These are phyloP conservation scores for Trametes maxima DNA, from an alignment of 768 basidiomycete species.

Conservation along the genomic window DNA sequence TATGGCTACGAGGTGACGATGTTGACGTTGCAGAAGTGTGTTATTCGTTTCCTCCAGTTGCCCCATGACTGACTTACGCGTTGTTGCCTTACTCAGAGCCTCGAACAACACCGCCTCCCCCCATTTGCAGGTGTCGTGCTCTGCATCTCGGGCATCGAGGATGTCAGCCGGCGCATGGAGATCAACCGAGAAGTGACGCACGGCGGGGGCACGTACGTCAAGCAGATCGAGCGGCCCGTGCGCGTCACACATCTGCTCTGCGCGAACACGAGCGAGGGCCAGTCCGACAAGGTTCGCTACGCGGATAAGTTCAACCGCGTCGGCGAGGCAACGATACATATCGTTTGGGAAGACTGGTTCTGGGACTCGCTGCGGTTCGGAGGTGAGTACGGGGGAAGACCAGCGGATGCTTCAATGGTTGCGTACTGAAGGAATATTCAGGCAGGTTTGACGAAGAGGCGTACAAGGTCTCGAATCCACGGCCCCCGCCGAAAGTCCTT, in stretches of 20 bases:
- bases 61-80: background rate
- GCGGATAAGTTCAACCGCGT: slow-evolving; percentile 72
- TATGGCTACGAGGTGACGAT: slow-evolving; percentile 83
- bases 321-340: slow-evolving; percentile 70
- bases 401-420: background rate
- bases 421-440: slow-evolving; percentile 23
- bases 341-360: slow-evolving; percentile 97
- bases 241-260: slow-evolving; percentile 87
- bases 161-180: slow-evolving; percentile 57
- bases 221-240: slow-evolving; percentile 76
- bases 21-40: slow-evolving; percentile 66
- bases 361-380: slow-evolving; percentile 87
- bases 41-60: background rate
- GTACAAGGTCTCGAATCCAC: slow-evolving; percentile 61
- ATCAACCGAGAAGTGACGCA: slow-evolving; percentile 63
- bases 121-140: slow-evolving; percentile 72
- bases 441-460: slow-evolving; percentile 65
- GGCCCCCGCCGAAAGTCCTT: slow-evolving; percentile 54
- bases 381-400: slow-evolving; percentile 13
- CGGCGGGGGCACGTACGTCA: slow-evolving; percentile 70
- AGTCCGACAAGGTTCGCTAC: slow-evolving; percentile 74
- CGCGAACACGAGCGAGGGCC: slow-evolving; percentile 55
- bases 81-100: slow-evolving; percentile 46
- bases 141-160: slow-evolving; percentile 75
- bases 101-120: slow-evolving; percentile 63